Percentiles rank a stretch among this genome's conserved stretches.
These are phyloP conservation scores for Pseudogymnoascus sp. DNA, from an alignment of 2,329 filamentous ascomycete genomes.

Conservation along the genomic window DNA sequence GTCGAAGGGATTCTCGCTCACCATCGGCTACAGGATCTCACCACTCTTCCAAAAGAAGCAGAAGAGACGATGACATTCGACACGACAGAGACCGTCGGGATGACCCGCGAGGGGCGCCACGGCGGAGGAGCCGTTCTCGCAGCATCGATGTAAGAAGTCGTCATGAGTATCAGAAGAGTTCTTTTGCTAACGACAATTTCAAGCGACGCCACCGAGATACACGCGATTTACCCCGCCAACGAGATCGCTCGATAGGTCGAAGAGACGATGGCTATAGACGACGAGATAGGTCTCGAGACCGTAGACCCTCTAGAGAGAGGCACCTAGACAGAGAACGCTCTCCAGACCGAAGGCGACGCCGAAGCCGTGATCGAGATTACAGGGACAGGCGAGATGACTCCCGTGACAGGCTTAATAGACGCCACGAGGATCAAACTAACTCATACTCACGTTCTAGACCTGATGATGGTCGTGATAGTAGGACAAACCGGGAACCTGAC, in stretches of 20 bases:
- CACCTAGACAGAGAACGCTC: slow-evolving; percentile 53
- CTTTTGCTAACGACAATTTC: slow-evolving; percentile 34
- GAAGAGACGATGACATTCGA: slow-evolving; percentile 43
- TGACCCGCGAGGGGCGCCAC: slow-evolving; percentile 40
- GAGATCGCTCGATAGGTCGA: slow-evolving; percentile 63
- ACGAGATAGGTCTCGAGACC: slow-evolving; percentile 57
- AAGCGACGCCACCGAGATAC: slow-evolving; percentile 53
- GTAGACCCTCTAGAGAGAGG: slow-evolving; percentile 51
- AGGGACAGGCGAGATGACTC: slow-evolving; percentile 67
- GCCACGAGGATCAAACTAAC: slow-evolving; percentile 65
- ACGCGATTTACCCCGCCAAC: slow-evolving; percentile 53
- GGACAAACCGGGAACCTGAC: slow-evolving; percentile 41
- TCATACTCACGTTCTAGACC: slow-evolving; percentile 58
- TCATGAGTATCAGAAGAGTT: slow-evolving; percentile 15
- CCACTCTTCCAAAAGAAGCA: slow-evolving; percentile 54
- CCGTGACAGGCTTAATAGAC: slow-evolving; percentile 55
- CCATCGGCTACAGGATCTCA: slow-evolving; percentile 89
- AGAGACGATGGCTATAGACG: slow-evolving; percentile 58
- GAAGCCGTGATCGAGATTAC: slow-evolving; percentile 63
- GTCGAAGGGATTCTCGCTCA: slow-evolving; percentile 66
- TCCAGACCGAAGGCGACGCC: slow-evolving; percentile 47
- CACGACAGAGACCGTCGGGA: slow-evolving; percentile 45
- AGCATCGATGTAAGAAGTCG: slow-evolving; percentile 51
- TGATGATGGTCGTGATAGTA: slow-evolving; percentile 55
- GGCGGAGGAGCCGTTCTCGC: slow-evolving; percentile 53